Evolutionary conservation across 805 yeast species (phyloP), one percentile per base, ranked within the genome.

Genomic region (Metschnikowia chrysomelidarum): DNA sequence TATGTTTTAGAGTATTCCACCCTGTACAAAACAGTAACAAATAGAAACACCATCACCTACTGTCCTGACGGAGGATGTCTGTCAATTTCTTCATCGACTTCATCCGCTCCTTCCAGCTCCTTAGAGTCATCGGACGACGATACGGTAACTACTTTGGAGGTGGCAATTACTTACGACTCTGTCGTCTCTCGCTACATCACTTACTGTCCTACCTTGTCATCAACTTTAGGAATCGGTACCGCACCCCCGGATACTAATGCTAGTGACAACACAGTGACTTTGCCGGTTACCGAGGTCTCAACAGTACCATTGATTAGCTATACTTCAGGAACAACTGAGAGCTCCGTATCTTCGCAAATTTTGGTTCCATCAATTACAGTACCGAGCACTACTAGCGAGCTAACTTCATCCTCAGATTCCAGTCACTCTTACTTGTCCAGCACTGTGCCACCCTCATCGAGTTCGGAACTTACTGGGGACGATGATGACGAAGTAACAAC

Each of bases 161-260:
- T 29, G n/a, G 30, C 27, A 9, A 32, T 26, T 3, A 30, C 32
- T 4, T 25, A 21, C 15, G 38, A 33, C 23, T 9, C 32, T 12
- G 3, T 11, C 13, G 2, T 35, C 16, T 29, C 38, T 2, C 25
- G 18, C 5, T 31, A 28, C 24, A 27, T 34, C 7, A 40, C 43
- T 1, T 39, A 34, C 26, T 39, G 43, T 20, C 24, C 25, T 10
- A 27, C 22, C 7, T 16, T 21, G 14, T 24, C 27, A 12, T 24
- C 43, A 3, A 39, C 39, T 13, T 19, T 38, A 11, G 42, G 38
- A 5, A 19, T 38, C 17, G 35, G 23, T 3, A 18, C 29, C 15
- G 14, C 19, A 17, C 34, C 19, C 19, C 28, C 33, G 19, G n/a
- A 18, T 11, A 12, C 14, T n/a, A n/a, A 19, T 19, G 25, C 19